Base-by-base conservation (phyloP, 441 rosid genomes). In the Corymbia citriodora region DNA sequence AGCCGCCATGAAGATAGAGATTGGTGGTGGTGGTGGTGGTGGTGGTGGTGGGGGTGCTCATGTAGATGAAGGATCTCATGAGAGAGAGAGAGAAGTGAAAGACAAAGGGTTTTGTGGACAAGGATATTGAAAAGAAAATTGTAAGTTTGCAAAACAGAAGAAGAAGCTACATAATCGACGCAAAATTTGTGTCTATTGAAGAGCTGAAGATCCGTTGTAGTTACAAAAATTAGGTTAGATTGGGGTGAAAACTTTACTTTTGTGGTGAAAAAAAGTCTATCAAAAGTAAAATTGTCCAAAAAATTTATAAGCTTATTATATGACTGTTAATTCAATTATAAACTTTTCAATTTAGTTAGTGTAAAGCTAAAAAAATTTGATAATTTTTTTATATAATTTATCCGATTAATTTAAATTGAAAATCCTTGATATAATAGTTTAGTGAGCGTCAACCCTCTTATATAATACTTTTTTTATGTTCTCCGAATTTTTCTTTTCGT, bases 351-450 rank as follows among this genome's bases (percentile, higher is more conserved):
- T 40, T 40, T 40, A 40, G 6, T 40, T 40, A 40, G 6, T 40
- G 1, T 40, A 40, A 40, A 4, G 5, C 45, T 40, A 40, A 40
- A 40, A 40, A 4, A 4, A 4, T 40, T 40, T 40, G 45, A 40
- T 40, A 40, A 40, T 4, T 40, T 40, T 40, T 40, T 5, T 4
- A 40, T 40, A 40, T 40, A 40, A 40, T 40, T 40, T 6, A 40
- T 40, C 45, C 6, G 6, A 40, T 40, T 1, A 40, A 40, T 40
- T 40, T 40, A 4, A 6, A 5, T 40, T 40, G 45, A 40, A 40
- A 25, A 59, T 59, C 0, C 0, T 59, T 59, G 3, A 59, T 7
- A 0, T 59, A 0, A 25, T 0, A 57, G 0, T 57, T 9, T 57
- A 23, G 10, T 57, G 13, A 0, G 3, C 6, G 3, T 23, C 1